Evolutionary conservation across 148 eudicot genomes (phyloP), one percentile per base, ranked within the genome.

Genomic region (Amaranthus hypochondriacus): DNA sequence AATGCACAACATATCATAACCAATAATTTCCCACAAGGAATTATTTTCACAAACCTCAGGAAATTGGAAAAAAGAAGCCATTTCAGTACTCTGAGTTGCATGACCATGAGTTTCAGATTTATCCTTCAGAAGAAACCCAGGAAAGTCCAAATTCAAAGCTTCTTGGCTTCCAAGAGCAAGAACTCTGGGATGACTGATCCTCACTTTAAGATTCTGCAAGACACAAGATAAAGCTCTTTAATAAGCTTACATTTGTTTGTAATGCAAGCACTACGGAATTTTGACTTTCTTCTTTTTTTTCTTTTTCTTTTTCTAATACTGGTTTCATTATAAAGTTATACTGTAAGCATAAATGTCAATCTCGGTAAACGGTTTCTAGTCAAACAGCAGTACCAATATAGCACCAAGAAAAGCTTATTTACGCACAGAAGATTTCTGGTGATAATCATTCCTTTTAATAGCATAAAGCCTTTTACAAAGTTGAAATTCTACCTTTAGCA

Each of bases 161-260:
- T 90, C 97, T 53, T 66, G 78, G 69, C 71, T 81, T 48, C 96
- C 96, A 76, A 87, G 71, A 56, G 73, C 71, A 47, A 95, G 87
- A 82, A 90, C 92, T 77, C 96, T 88, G 74, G 97, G 99, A 86
- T 84, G 84, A 78, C 84, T 89, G 76, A 90, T 81, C 86, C 84
- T 86, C 89, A 95, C 75, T 82, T 88, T 95, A 77, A 95, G 48
- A 81, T 89, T 95, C 99, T 95, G 96, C 83, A 72, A 79, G 63
- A 59, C 79, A 76, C 80, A 74, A 51, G 62, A 59, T 50, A 72
- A 60, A 28, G 48, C 46, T 60, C 52, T 39, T 61, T 46, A 9
- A 58, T 54, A 71, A 42, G 62, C 52, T 47, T 54, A 72, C 43
- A 72, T 46, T 69, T 46, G 43, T 56, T 52, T 80, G 84, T 14